phyloP scores from a whole-genome alignment of 176 grass and related monocot genomes.

The Bolboschoenus planiculmis region DNA sequence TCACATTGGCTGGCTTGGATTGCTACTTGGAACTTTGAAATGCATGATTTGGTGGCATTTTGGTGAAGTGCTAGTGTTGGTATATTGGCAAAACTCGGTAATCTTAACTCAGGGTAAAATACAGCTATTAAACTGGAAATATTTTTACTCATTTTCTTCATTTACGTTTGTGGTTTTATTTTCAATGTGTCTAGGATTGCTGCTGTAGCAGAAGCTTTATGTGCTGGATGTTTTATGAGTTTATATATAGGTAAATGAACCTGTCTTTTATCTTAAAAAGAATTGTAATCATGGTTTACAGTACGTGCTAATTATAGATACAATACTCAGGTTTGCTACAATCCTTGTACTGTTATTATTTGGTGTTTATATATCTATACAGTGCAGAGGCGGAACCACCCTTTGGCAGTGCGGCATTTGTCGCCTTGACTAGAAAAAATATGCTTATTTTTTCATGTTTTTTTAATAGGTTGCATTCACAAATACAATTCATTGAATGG shows the following conservation, averaged over 20 bases:
- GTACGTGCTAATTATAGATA: background rate
- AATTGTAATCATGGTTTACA: background rate
- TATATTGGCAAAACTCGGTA: background rate
- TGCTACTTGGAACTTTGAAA: background rate
- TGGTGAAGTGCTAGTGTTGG: background rate
- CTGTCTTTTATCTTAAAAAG: background rate
- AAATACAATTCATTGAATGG: conserved; percentile 87
- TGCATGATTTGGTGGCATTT: background rate
- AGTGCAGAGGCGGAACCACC: background rate
- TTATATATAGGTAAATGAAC: conserved; percentile 76
- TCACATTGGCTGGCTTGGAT: background rate
- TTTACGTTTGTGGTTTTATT: conserved; percentile 10
- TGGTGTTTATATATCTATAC: background rate
- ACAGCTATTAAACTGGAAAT: background rate
- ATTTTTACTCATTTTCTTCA: background rate
- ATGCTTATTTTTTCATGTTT: background rate
- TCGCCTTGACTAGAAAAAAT: background rate
- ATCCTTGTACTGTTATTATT: background rate
- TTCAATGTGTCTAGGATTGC: conserved; percentile 48
- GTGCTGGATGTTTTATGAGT: conserved; percentile 87
- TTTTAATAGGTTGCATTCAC: conserved; percentile 69
- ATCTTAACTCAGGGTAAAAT: background rate
- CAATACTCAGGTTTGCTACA: background rate
- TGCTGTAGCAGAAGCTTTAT: conserved; percentile 61
- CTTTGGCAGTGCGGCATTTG: background rate